These are phyloP conservation scores for Umbelopsis ramanniana DNA, from an alignment of 192 early-diverging fungal species.

Conservation along the genomic window DNA sequence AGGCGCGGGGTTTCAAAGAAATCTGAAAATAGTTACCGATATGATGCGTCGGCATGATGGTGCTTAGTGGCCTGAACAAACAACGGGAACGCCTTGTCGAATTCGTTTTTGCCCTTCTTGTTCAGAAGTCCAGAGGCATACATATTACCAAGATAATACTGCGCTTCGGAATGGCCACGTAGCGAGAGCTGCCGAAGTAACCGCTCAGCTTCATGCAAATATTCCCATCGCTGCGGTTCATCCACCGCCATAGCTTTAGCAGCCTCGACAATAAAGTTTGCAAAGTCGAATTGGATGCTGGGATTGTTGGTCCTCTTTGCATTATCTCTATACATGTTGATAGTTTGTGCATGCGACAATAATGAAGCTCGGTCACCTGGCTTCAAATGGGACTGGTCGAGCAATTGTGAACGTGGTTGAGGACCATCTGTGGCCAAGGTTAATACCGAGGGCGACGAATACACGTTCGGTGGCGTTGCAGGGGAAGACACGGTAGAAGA, in stretches of 20 bases:
- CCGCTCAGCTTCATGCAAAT: constrained; percentile 72
- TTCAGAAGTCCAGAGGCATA: constrained; percentile 69
- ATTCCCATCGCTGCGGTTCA: constrained; percentile 48
- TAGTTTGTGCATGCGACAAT: constrained; percentile 56
- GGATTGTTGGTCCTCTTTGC: constrained; percentile 69
- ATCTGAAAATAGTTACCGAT: constrained; percentile 42
- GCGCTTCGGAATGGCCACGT: constrained; percentile 68
- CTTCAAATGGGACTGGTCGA: constrained; percentile 62
- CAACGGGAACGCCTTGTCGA: constrained; percentile 70
- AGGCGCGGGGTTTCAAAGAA: not conserved
- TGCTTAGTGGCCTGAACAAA: constrained; percentile 75
- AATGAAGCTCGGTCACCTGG: constrained; percentile 61
- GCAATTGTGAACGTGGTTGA: constrained; percentile 28
- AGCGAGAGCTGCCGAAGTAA: constrained; percentile 62
- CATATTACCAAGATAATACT: constrained; percentile 70
- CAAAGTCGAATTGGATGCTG: constrained; percentile 70
- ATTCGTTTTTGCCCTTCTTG: constrained; percentile 65
- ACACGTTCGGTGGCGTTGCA: constrained; percentile 12
- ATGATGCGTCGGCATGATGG: constrained; percentile 67
- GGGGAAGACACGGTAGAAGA: constrained; percentile 11
- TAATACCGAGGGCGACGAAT: constrained; percentile 1
- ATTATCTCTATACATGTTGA: constrained; percentile 66
- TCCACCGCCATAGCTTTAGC: constrained; percentile 50
- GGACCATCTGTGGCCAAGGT: not conserved
- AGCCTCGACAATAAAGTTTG: constrained; percentile 66